A percentile compares a stretch with the other conserved stretches of the same genome.
These are phyloP conservation scores for Cnidoscolus chayamansa DNA, from an alignment of 441 rosid species.

Conservation along the genomic window DNA sequence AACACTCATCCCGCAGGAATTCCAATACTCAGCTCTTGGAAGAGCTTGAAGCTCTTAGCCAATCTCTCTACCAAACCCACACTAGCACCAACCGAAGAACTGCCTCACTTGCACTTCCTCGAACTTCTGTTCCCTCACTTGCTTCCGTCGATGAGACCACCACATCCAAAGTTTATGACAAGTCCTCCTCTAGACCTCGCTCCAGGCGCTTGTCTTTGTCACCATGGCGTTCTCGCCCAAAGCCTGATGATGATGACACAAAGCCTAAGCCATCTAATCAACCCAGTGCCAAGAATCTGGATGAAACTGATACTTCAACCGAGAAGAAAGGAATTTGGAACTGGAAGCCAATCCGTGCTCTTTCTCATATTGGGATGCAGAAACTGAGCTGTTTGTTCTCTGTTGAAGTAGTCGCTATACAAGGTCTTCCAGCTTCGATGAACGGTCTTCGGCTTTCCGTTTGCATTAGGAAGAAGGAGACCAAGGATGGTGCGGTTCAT, in stretches of 20 bases:
- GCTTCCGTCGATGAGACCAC: constrained; percentile 36
- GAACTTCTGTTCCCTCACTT: constrained; percentile 49
- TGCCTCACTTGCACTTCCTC: constrained; percentile 62
- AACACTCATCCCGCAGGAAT: constrained; percentile 44
- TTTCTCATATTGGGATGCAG: constrained; percentile 76
- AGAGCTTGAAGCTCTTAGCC: constrained; percentile 79
- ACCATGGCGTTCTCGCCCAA: constrained; percentile 80
- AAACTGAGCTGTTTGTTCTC: constrained; percentile 84
- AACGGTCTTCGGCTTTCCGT: constrained; percentile 87
- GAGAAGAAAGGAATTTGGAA: constrained; percentile 82
- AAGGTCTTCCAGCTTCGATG: constrained; percentile 84
- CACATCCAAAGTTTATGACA: constrained; percentile 26
- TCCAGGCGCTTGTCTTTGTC: constrained; percentile 80
- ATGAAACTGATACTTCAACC: constrained; percentile 29
- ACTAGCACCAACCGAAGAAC: constrained; percentile 51
- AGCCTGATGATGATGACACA: constrained; percentile 41
- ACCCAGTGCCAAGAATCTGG: constrained; percentile 29
- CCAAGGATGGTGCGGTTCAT: constrained; percentile 73
- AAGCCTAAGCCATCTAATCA: constrained; percentile 22
- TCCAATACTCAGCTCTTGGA: constrained; percentile 73
- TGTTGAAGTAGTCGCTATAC: constrained; percentile 76
- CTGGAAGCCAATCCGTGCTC: constrained; percentile 89
- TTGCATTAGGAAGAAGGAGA: constrained; percentile 76
- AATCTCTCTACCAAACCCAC: constrained; percentile 69
- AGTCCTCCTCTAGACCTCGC: constrained; percentile 34